A percentile compares a stretch with the other conserved stretches of the same genome.
Conservation (phyloP, 2,329 filamentous ascomycete genomes). For the Talaromyces amestolkiae region DNA sequence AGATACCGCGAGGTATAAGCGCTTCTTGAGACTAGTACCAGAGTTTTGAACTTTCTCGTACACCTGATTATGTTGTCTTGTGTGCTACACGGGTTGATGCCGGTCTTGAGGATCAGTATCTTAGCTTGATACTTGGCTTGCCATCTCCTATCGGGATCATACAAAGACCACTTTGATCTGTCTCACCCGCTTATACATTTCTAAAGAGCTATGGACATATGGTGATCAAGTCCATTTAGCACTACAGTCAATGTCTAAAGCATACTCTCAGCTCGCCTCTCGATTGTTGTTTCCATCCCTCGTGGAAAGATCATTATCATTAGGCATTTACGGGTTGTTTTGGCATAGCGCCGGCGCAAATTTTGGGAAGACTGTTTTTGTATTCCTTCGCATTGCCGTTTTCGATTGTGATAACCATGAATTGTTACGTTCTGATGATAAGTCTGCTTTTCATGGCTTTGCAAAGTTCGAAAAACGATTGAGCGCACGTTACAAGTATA, state of each 20-base stretch:
- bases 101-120: background rate
- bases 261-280: constrained; percentile 2
- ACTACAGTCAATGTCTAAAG: constrained; percentile 5
- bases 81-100: background rate
- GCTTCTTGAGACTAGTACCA: background rate
- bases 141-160: background rate
- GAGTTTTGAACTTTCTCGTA: background rate
- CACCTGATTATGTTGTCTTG: background rate
- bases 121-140: background rate
- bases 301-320: constrained; percentile 10
- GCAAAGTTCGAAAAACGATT: constrained; percentile 9
- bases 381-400: constrained; percentile 11
- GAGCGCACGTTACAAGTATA: constrained; percentile 18
- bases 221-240: background rate
- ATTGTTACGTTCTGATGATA: constrained; percentile 12
- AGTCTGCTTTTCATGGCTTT: constrained; percentile 10
- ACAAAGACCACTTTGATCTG: background rate
- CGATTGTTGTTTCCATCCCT: background rate
- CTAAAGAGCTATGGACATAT: background rate
- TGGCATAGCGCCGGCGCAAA: constrained; percentile 24
- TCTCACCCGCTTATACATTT: background rate
- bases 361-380: constrained; percentile 21
- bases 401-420: constrained; percentile 9
- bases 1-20: background rate
- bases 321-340: constrained; percentile 19